Evolutionary conservation across 2,329 filamentous ascomycete species (phyloP).

Genomic region (Ceratocystis diversiconidia): DNA sequence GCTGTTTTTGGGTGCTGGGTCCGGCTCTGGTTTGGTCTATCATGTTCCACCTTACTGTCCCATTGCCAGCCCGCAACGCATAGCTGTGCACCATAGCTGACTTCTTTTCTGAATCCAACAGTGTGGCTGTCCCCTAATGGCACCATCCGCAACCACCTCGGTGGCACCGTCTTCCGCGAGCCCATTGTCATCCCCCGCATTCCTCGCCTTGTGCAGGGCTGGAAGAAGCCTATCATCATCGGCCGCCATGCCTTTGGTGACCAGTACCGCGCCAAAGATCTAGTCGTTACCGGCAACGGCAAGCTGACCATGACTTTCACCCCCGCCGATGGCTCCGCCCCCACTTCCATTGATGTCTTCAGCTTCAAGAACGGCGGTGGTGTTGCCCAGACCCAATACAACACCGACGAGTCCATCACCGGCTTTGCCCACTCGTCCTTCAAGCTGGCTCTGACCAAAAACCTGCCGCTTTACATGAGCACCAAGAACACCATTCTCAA

Average conservation of each 20-base stretch:
- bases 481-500: slow-evolving; percentile 99
- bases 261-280: slow-evolving; percentile 95
- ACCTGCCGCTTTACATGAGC: slow-evolving; percentile 94
- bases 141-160: slow-evolving; percentile 60
- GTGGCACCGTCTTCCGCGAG: slow-evolving; percentile 97
- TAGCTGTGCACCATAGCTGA: background rate
- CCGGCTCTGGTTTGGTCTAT: background rate
- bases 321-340: slow-evolving; percentile 57
- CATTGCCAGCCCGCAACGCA: background rate
- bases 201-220: slow-evolving; percentile 85
- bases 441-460: slow-evolving; percentile 82
- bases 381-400: slow-evolving; percentile 92
- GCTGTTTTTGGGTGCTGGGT: background rate
- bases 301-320: slow-evolving; percentile 93
- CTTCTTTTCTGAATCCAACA: slow-evolving; percentile 25
- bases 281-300: slow-evolving; percentile 66
- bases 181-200: slow-evolving; percentile 92
- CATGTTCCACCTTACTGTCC: background rate
- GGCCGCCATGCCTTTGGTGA: slow-evolving; percentile 96
- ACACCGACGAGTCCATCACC: slow-evolving; percentile 87
- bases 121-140: slow-evolving; percentile 99
- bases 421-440: slow-evolving; percentile 95
- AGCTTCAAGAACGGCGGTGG: slow-evolving; percentile 77
- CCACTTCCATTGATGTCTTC: slow-evolving; percentile 78
- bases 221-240: slow-evolving; percentile 99